A percentile compares a stretch with the other conserved stretches of the same genome.
Conservation (phyloP, 163 green algal species). For the Chloromonas sp. region DNA sequence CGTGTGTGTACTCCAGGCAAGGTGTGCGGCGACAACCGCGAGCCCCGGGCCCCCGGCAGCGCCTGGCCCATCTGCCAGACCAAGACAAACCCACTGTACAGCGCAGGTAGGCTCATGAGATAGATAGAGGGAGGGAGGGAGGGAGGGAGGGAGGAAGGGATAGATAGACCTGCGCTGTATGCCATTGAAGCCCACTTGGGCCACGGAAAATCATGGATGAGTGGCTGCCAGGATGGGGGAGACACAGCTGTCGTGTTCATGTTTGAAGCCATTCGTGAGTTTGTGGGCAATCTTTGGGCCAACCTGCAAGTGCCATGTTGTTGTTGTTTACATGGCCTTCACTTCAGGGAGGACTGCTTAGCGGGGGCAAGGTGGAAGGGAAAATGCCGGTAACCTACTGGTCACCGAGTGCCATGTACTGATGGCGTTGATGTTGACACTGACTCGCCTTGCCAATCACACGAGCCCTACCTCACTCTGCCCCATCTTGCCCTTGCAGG, state of each 20-base stretch:
- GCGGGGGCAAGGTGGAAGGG: no score
- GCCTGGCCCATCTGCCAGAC: constrained; percentile 36
- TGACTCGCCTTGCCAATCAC: background rate
- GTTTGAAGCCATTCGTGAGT: no score
- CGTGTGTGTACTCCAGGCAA: constrained; percentile 16
- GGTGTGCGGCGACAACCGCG: constrained; percentile 41
- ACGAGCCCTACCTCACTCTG: background rate
- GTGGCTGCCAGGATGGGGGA: background rate
- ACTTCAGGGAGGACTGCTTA: no score
- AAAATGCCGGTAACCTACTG: no score
- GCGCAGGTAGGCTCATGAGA: constrained; percentile 18
- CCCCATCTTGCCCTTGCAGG: constrained; percentile 8
- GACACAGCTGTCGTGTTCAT: background rate
- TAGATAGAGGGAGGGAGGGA: no score
- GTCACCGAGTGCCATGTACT: no score
- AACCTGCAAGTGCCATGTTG: no score
- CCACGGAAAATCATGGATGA: background rate
- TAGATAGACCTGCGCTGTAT: background rate
- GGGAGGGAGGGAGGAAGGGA: no score
- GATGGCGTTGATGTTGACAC: background rate
- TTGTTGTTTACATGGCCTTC: no score
- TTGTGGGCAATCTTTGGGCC: no score
- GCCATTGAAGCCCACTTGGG: background rate
- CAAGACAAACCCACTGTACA: constrained; percentile 36
- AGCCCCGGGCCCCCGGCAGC: constrained; percentile 10